Percentiles rank a stretch among this genome's conserved stretches.
phyloP scores from a whole-genome alignment of 2,329 filamentous ascomycete species.

The Tolypocladium nubicola region DNA sequence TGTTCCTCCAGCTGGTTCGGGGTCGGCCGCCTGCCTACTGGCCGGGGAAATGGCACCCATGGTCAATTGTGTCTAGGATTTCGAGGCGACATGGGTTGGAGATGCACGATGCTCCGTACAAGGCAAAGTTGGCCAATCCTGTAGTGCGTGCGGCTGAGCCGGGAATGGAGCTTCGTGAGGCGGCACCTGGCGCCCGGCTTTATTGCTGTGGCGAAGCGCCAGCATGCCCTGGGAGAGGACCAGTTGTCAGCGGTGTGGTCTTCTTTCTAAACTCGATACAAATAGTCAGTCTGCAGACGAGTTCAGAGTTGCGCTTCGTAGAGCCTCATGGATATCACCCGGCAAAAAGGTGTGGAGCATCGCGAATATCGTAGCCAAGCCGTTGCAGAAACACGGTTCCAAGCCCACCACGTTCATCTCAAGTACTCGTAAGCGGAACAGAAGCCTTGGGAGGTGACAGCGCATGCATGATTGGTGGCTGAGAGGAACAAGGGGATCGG shows the following conservation, averaged over 20 bases:
- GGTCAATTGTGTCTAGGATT: neutral
- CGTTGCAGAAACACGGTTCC: neutral
- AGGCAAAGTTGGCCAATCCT: neutral
- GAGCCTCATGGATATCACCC: too few species aligned
- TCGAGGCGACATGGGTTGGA: neutral
- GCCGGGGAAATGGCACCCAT: neutral
- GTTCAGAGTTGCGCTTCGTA: neutral
- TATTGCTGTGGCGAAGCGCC: neutral
- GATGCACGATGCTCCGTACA: neutral
- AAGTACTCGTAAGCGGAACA: too few species aligned
- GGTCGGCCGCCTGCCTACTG: neutral
- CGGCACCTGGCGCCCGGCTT: neutral
- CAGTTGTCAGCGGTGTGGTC: neutral
- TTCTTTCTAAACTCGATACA: neutral
- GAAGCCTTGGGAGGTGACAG: too few species aligned
- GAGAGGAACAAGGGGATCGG: neutral
- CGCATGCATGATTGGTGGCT: neutral
- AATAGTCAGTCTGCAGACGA: neutral
- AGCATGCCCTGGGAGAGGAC: neutral
- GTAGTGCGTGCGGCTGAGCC: neutral
- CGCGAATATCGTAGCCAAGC: neutral
- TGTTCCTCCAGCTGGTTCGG: neutral
- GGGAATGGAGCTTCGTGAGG: neutral
- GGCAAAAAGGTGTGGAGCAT: neutral
- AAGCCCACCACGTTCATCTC: neutral